Evolutionary conservation across 768 basidiomycete genomes (phyloP), one percentile per base, ranked within the genome.

Genomic region (Suillus brevipes): DNA sequence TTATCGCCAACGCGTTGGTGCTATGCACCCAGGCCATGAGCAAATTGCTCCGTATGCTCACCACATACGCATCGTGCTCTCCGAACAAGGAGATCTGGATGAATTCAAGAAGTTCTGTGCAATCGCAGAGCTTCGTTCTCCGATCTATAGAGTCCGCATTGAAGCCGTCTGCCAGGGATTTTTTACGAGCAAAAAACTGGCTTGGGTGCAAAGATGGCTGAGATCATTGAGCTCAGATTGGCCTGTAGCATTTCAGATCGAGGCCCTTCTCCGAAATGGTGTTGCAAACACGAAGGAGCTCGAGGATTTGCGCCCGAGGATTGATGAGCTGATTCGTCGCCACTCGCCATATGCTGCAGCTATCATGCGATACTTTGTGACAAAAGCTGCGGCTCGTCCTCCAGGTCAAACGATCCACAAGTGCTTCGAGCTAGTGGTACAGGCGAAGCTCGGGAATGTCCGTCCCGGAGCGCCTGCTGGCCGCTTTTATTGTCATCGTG

Each of bases 161-260:
- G 84, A 88, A 20, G 85, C 89, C 3, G 72, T 73, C 14, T 69
- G 77, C 4, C 79, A 75, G 45, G 78, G 74, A 0, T 88, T 91
- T 67, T 94, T 90, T 71, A 68, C 78, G 0, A 67, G 70, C 12
- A 84, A 76, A 66, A 75, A 77, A 6, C 79, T 93, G 3, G 75
- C 81, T 65, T 76, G 75, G 10, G 72, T 91, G 10, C 77, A 79
- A 18, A 71, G 69, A 18, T 81, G 80, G 76, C 67, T 90, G 50
- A 73, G 73, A 37, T 75, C 73, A 4, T 81, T 88, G 55, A 79
- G 83, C 16, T 12, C 60, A 38, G 67, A 71, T 28, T 94, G 90
- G 89, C 75, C 78, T 5, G 81, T 92, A 38, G 89, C 88, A 0
- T 95, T 93, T 72, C 93, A 95, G 74, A 77, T 93, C 36, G 91